Base-by-base conservation (phyloP, 2,329 filamentous ascomycete species). In the Parascedosporium putredinis region DNA sequence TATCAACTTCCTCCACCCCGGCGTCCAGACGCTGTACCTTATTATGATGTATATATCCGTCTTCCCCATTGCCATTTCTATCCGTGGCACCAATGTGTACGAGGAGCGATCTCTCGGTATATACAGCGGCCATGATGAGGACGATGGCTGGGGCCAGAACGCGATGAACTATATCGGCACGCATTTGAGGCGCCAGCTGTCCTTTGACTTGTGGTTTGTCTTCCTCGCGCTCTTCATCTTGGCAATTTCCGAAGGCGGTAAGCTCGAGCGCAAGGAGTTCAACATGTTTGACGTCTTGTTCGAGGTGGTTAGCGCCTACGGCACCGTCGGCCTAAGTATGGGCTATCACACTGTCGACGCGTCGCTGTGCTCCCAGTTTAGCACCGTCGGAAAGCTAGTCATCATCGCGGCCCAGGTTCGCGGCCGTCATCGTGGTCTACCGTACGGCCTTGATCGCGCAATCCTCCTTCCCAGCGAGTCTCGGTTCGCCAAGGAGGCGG, bases 11-110 rank as follows among this genome's bases (percentile, higher is more conserved):
- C 72, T 98, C 2, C 90, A 97, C 56, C 90, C 93, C 1, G 93
- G 86, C 3, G 88, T 96, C 51, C 90, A 95, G 59, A 88, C 94
- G 12, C 88, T 89, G 22, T 97, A 96, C 68, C 73, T 97, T 66
- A 83, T 97, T 65, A 97, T 97, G 93, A 97, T 97, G 93, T 97
- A 97, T 66, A 95, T 97, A 54, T 95, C 90, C 51, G 87, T 96
- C 52, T 95, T 95, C 58, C 91, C 91, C 4, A 95, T 97, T 58
- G 91, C 93, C 62, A 97, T 97, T 59, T 93, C 87, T 5, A 86
- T 97, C 58, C 88, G 91, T 49, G 77, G 87, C 55, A 96, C 91
- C 52, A 97, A 97, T 62, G 91, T 96, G 2, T 97, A 97, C 69
- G 91, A 96, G 66, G 91, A 97, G 62, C 87, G 84, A 56, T 88